A percentile compares a stretch with the other conserved stretches of the same genome.
These are phyloP conservation scores for Plectranthus barbatus DNA, from an alignment of 257 asterid genomes.

Conservation along the genomic window DNA sequence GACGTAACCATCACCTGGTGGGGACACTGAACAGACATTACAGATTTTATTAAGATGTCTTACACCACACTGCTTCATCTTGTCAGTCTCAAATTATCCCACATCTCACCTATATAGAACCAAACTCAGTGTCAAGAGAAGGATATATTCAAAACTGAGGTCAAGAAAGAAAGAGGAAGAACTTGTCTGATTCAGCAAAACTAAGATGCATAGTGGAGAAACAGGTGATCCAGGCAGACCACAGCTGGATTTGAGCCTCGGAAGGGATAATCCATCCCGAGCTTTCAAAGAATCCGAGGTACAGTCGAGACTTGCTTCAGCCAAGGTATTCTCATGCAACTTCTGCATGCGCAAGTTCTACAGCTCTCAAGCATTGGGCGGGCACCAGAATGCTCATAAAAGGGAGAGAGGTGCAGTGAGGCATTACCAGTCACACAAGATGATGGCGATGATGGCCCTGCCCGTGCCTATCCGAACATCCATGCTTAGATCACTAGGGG, in stretches of 20 bases:
- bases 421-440: conserved; percentile 54
- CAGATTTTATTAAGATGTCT: conserved; percentile 33
- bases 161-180: too few species aligned
- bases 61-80: conserved; percentile 35
- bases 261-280: conserved; percentile 35
- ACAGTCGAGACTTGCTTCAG: conserved; percentile 35
- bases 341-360: conserved; percentile 90
- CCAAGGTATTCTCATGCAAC: conserved; percentile 80
- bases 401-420: conserved; percentile 80
- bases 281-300: conserved; percentile 28
- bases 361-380: conserved; percentile 95
- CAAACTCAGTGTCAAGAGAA: conserved; percentile 28
- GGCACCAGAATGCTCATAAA: conserved; percentile 98
- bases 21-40: conserved; percentile 42
- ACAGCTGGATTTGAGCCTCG: conserved; percentile 48
- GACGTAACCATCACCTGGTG: conserved; percentile 55
- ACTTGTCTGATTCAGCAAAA: conserved; percentile 7
- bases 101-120: conserved; percentile 31
- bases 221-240: conserved; percentile 18
- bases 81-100: conserved; percentile 38
- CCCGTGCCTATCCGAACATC: conserved; percentile 48
- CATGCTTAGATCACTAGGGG: conserved; percentile 78
- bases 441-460: conserved; percentile 42
- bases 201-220: conserved; percentile 36
- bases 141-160: conserved; percentile 14